These are phyloP conservation scores for Hibiscus mutabilis DNA, from an alignment of 345 rosid genomes.

Conservation along the genomic window DNA sequence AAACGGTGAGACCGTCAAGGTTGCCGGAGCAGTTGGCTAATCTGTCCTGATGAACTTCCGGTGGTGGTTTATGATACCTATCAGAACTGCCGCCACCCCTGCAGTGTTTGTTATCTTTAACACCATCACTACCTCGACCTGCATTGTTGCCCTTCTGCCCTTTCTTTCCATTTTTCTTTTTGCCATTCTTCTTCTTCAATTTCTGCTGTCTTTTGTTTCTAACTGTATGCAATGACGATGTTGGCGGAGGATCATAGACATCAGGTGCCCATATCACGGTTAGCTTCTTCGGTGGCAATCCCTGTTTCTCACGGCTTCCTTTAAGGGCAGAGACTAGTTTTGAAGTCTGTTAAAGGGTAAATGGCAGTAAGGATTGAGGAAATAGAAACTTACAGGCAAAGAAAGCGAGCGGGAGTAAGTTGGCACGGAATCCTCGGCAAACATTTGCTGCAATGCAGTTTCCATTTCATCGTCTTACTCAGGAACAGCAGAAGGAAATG, in stretches of 20 bases:
- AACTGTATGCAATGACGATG: slow-evolving; percentile 54
- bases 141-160: slow-evolving; percentile 54
- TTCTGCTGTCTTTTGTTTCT: slow-evolving; percentile 49
- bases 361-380: not conserved
- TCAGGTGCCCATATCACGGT: slow-evolving; percentile 80
- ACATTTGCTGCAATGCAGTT: slow-evolving; percentile 28
- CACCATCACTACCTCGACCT: slow-evolving; percentile 35
- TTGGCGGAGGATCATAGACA: slow-evolving; percentile 84
- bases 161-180: slow-evolving; percentile 67
- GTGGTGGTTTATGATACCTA: slow-evolving; percentile 18
- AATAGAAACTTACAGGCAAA: slow-evolving; percentile 27
- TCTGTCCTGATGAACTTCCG: slow-evolving; percentile 19
- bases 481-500: slow-evolving; percentile 24
- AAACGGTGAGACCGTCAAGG: slow-evolving; percentile 23
- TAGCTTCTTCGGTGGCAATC: slow-evolving; percentile 36
- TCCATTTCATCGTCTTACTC: slow-evolving; percentile 29
- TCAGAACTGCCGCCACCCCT: slow-evolving; percentile 29
- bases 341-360: slow-evolving; percentile 20
- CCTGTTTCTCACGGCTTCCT: slow-evolving; percentile 73
- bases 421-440: slow-evolving; percentile 22
- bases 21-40: slow-evolving; percentile 12
- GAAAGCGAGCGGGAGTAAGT: slow-evolving; percentile 12
- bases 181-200: slow-evolving; percentile 43
- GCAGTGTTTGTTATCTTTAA: slow-evolving; percentile 61
- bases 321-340: slow-evolving; percentile 71